phyloP scores from a whole-genome alignment of 768 basidiomycete genomes.

The Trametes cingulata region DNA sequence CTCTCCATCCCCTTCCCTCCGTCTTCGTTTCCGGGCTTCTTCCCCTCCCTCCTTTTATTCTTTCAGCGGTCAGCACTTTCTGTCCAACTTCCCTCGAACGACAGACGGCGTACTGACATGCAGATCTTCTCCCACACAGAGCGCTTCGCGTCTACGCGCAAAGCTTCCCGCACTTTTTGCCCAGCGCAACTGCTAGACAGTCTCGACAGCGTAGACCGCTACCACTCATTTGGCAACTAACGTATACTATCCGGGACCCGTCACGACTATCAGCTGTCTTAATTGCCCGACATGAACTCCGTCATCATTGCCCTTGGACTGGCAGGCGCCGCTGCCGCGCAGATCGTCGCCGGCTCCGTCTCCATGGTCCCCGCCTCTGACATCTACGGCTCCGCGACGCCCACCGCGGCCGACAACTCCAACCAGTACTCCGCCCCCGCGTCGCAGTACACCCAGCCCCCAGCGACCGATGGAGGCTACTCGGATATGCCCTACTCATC shows the following conservation, averaged over 20 bases:
- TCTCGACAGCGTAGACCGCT: conserved; percentile 75
- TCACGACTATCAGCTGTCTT: conserved; percentile 36
- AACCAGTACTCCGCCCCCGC: conserved; percentile 23
- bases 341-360: conserved; percentile 39
- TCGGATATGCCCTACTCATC: conserved; percentile 58
- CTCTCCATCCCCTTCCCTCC: conserved; percentile 41
- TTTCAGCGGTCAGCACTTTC: conserved; percentile 43
- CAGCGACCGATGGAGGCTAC: conserved; percentile 41
- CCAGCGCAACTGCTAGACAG: conserved; percentile 61
- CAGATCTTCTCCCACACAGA: conserved; percentile 29
- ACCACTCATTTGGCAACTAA: conserved; percentile 39
- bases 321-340: conserved; percentile 56
- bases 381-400: conserved; percentile 32
- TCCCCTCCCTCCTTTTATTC: conserved; percentile 28
- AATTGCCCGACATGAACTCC: conserved; percentile 61
- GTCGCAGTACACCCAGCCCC: conserved; percentile 26
- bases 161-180: conserved; percentile 43
- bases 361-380: conserved; percentile 29
- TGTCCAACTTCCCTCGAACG: background rate
- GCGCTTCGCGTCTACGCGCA: conserved; percentile 44
- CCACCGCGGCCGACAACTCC: conserved; percentile 34
- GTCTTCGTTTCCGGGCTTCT: conserved; percentile 43
- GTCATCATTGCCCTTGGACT: conserved; percentile 60
- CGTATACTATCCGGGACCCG: conserved; percentile 36
- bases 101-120: background rate